phyloP scores from a whole-genome alignment of 495 filamentous ascomycete species.

The Cercophora samala region DNA sequence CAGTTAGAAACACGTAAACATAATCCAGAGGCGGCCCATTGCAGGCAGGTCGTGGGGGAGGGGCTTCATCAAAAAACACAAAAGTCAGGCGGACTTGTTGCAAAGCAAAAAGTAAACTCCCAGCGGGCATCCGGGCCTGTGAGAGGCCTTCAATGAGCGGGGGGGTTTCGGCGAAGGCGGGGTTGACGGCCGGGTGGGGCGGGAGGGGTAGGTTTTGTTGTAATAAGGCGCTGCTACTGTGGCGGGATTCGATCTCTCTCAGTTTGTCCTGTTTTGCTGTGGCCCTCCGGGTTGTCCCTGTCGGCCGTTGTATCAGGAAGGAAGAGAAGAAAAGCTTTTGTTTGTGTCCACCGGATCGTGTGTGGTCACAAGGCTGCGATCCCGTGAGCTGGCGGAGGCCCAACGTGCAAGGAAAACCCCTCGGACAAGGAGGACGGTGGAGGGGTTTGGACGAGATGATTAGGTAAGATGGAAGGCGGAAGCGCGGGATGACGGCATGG shows the following conservation, averaged over 20 bases:
- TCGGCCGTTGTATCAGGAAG: not conserved
- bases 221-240: too few species aligned
- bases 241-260: too few species aligned
- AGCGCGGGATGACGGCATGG: not conserved
- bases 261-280: too few species aligned
- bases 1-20: not conserved
- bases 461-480: not conserved
- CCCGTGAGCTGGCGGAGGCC: not conserved
- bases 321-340: not conserved
- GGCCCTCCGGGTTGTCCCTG: not conserved
- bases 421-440: not conserved
- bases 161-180: not conserved
- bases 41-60: not conserved
- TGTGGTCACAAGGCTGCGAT: not conserved
- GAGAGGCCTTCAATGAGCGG: not conserved
- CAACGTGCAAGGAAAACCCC: not conserved
- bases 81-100: not conserved
- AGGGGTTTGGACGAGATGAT: not conserved
- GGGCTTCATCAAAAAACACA: not conserved
- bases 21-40: not conserved
- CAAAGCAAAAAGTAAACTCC: not conserved
- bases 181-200: not conserved
- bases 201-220: not conserved
- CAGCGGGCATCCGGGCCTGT: not conserved
- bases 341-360: not conserved